phyloP scores from a whole-genome alignment of 163 green algal genomes.

The Scenedesmus sp. region DNA sequence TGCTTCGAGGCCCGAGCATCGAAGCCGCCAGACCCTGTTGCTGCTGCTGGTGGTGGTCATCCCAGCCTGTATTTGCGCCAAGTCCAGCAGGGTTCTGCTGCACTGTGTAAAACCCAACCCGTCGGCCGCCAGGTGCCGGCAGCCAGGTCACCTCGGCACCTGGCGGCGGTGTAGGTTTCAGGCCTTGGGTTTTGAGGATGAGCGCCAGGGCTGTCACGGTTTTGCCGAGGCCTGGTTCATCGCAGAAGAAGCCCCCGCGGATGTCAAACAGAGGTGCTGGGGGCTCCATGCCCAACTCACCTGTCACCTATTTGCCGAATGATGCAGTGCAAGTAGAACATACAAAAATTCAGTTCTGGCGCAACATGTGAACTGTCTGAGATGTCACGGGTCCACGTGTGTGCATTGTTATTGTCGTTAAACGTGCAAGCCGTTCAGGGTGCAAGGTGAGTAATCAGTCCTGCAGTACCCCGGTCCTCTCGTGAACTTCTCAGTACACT shows the following conservation, averaged over 20 bases:
- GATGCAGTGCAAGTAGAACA: neutral
- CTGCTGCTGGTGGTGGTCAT: slow-evolving; percentile 23
- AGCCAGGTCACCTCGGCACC: slow-evolving; percentile 41
- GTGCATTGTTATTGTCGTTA: no score
- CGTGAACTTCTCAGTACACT: no score
- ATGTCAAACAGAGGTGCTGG: slow-evolving; percentile 61
- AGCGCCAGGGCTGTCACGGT: slow-evolving; percentile 91
- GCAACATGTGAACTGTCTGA: no score
- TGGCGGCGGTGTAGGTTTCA: slow-evolving; percentile 60
- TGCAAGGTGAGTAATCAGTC: no score
- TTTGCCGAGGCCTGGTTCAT: slow-evolving; percentile 96
- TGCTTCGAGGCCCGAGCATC: neutral
- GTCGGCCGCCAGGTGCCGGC: neutral
- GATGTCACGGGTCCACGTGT: no score
- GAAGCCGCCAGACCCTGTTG: neutral
- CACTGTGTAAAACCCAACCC: slow-evolving; percentile 59
- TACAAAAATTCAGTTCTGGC: slow-evolving; percentile 79
- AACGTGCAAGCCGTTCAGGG: no score
- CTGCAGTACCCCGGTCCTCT: no score
- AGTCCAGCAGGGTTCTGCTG: neutral
- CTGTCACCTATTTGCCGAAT: no score
- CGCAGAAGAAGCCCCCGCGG: slow-evolving; percentile 90
- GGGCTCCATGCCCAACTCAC: slow-evolving; percentile 56
- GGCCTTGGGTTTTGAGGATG: slow-evolving; percentile 83
- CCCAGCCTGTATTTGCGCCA: neutral